Evolutionary conservation across 106 monocot genomes (phyloP), one percentile per base, ranked within the genome.

Genomic region (Triglochin maritima): DNA sequence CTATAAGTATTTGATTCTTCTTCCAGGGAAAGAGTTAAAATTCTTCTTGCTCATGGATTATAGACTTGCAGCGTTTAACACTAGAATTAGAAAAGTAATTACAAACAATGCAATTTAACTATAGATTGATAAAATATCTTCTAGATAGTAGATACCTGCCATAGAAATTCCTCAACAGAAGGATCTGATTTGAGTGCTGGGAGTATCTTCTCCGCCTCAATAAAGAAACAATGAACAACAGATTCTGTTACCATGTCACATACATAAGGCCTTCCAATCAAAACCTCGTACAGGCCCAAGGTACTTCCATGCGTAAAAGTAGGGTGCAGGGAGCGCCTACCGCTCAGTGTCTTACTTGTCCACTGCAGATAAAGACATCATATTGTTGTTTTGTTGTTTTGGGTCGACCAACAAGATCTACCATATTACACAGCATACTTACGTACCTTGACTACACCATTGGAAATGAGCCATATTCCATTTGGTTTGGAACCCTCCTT

Each of bases 221-320:
- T 77, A 62, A 89, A 98, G 84, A 91, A 98, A 63, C 88, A 92
- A 63, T 84, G 98, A 43, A 92, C 88, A 61, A 81, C 84, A 72
- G 98, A 84, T 9, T 98, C 88, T 17, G 92, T 76, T 29, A 98
- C 74, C 80, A 98, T 89, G 66, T 98, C 88, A 74, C 92, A 88
- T 8, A 98, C 71, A 77, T 88, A 89, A 15, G 92, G 88, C 67
- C 84, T 98, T 61, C 98, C 86, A 75, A 69, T 67, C 13, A 98
- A 74, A 62, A 98, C 92, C 81, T 98, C 98, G 77, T 86, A 98
- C 15, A 98, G 72, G 47, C 98, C 98, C 68, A 98, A 70, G 56
- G 98, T 88, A 70, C 79, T 92, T 74, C 88, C 88, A 79, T 98
- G 92, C 15, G 84, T 86, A 76, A 98, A 89, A 47, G 79, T 79